Evolutionary conservation across 225 moss, liverwort and hornwort species (phyloP).

Genomic region (Physcomitrium patens): DNA sequence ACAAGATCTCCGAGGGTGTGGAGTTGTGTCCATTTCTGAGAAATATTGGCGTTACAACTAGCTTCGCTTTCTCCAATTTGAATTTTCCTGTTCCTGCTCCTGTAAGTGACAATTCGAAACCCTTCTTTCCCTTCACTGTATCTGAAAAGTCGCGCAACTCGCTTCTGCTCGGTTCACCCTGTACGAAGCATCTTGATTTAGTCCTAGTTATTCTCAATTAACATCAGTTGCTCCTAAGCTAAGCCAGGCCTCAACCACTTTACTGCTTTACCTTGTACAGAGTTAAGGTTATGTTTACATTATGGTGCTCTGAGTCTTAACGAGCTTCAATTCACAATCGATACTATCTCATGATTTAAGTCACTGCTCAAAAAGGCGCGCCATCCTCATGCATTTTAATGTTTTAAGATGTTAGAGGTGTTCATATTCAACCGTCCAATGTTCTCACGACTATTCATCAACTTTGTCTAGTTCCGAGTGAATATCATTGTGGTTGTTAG

Average conservation of each 20-base stretch:
- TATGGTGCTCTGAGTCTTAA: not conserved
- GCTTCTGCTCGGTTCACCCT: not conserved
- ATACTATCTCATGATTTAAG: not conserved
- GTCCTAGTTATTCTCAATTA: too few species aligned
- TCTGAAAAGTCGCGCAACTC: not conserved
- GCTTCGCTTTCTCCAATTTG: constrained; percentile 43
- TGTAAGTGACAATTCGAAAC: constrained; percentile 26
- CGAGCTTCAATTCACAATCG: not conserved
- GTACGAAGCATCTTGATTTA: too few species aligned
- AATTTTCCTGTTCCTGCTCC: constrained; percentile 48
- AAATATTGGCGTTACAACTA: constrained; percentile 44
- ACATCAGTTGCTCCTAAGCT: too few species aligned
- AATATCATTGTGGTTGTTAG: not conserved
- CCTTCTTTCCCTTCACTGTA: not conserved
- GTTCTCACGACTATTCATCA: not conserved
- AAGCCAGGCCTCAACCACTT: not conserved
- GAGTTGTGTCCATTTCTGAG: constrained; percentile 64
- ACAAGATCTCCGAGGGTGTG: constrained; percentile 57
- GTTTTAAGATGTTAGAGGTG: not conserved
- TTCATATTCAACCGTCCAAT: not conserved
- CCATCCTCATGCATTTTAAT: not conserved
- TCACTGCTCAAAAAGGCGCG: not conserved
- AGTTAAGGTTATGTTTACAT: too few species aligned
- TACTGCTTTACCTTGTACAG: not conserved
- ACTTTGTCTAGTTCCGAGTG: not conserved